These are phyloP conservation scores for Naganishia sp. DNA, from an alignment of 1,284 basidiomycete species.

Conservation along the genomic window DNA sequence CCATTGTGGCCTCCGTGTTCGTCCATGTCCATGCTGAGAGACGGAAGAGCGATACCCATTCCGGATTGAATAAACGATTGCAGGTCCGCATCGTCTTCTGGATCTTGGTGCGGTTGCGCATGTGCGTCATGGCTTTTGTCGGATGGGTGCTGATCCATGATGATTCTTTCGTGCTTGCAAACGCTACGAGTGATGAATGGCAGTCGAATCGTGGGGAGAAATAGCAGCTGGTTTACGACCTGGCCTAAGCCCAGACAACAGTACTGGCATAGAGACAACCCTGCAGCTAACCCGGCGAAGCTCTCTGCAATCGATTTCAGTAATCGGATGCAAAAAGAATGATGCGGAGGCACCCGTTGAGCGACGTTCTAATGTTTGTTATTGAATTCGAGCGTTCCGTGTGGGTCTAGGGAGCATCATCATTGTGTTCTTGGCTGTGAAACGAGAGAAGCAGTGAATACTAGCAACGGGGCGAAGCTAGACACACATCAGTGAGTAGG, in stretches of 20 bases:
- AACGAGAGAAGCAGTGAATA: no score
- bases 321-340: not conserved
- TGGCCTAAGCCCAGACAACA: no score
- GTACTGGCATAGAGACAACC: no score
- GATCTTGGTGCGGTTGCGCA: constrained; percentile 3
- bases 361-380: constrained; percentile 27
- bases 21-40: constrained; percentile 20
- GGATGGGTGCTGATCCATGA: not conserved
- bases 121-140: constrained; percentile 3
- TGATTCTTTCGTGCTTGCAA: not conserved
- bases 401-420: no score
- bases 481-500: no score
- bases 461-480: no score
- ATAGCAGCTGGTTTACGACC: no score
- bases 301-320: not conserved
- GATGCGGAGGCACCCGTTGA: constrained; percentile 11
- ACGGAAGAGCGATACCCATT: constrained; percentile 18
- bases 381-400: not conserved
- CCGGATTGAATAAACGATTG: constrained; percentile 22
- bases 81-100: constrained; percentile 17
- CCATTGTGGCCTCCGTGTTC: not conserved
- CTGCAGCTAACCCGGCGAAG: no score
- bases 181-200: no score
- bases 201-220: no score
- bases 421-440: no score